Conservation (phyloP, 2,329 filamentous ascomycete genomes). For the Seiridium cupressi region DNA sequence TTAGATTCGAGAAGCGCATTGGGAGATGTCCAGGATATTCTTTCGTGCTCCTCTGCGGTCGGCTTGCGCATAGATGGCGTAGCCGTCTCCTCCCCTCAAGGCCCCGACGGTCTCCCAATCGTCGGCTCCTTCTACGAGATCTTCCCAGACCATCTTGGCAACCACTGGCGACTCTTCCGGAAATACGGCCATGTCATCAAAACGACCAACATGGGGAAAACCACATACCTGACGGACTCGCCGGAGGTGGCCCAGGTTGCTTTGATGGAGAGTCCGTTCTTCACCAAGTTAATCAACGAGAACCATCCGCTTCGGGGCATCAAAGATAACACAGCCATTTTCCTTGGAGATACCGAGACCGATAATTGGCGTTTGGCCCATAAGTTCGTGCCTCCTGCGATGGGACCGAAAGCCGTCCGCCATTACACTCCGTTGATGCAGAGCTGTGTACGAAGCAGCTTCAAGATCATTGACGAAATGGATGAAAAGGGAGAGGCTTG, state of each 20-base stretch:
- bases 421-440: constrained; percentile 62
- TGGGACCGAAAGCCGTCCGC: constrained; percentile 57
- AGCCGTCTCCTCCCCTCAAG: constrained; percentile 45
- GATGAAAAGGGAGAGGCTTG: constrained; percentile 44
- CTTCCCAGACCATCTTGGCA: constrained; percentile 56
- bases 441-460: constrained; percentile 47
- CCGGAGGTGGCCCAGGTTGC: constrained; percentile 42
- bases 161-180: constrained; percentile 51
- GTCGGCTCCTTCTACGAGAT: constrained; percentile 54
- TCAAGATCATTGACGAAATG: constrained; percentile 47
- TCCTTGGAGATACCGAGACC: constrained; percentile 50
- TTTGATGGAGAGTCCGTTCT: constrained; percentile 48
- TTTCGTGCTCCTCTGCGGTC: not conserved
- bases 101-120: constrained; percentile 43
- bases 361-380: constrained; percentile 50
- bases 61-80: constrained; percentile 41
- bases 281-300: constrained; percentile 51
- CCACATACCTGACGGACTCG: constrained; percentile 48
- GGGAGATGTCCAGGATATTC: not conserved
- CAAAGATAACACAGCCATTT: constrained; percentile 40
- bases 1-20: not conserved
- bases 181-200: constrained; percentile 50
- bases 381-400: constrained; percentile 59
- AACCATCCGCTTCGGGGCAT: constrained; percentile 43
- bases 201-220: constrained; percentile 49